These are phyloP conservation scores for Coix lacrymajobi DNA, from an alignment of 176 grass and related monocot genomes.

Conservation along the genomic window DNA sequence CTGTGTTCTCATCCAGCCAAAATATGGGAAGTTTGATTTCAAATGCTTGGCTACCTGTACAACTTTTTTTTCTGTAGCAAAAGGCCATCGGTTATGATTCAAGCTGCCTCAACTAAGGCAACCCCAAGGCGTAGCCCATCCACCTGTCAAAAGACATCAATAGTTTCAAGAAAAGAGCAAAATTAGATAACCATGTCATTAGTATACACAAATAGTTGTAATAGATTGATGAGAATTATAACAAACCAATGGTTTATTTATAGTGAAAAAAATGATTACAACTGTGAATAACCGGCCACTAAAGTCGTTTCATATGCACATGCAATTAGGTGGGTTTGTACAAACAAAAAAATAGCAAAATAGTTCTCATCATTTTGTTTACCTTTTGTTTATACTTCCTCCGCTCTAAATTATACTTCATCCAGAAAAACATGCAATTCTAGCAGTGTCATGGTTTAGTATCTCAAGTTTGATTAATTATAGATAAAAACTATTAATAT, in stretches of 20 bases:
- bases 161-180: neutral
- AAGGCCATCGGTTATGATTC: neutral
- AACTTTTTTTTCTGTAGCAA: neutral
- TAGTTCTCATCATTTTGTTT: neutral
- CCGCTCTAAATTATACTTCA: neutral
- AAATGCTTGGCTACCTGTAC: neutral
- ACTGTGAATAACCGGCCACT: neutral
- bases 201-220: neutral
- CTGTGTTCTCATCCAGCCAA: neutral
- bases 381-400: neutral
- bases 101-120: neutral
- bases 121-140: neutral
- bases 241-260: neutral
- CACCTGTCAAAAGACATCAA: neutral
- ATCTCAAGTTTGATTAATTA: too few relatives aligned
- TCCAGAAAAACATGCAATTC: too few relatives aligned
- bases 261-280: neutral
- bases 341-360: neutral
- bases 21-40: neutral
- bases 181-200: neutral
- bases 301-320: neutral
- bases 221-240: neutral
- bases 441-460: too few relatives aligned
- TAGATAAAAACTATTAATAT: too few relatives aligned
- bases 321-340: neutral